A percentile compares a stretch with the other conserved stretches of the same genome.
Evolutionary conservation across 805 yeast genomes (phyloP).

Genomic region (Alloascoidea hylecoeti): DNA sequence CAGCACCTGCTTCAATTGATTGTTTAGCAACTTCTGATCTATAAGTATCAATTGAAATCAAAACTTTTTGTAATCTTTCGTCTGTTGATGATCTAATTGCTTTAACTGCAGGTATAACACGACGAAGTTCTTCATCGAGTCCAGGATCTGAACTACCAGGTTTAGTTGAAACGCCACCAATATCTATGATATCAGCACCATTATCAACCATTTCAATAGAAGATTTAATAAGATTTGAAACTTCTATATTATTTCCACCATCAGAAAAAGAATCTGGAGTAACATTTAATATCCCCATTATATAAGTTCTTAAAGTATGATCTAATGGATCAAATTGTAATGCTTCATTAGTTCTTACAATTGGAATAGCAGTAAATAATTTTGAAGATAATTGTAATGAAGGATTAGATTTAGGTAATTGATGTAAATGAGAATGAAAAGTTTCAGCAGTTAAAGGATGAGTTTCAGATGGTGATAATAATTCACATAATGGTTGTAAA

Average conservation of each 20-base stretch:
- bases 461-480: constrained; percentile 44
- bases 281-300: constrained; percentile 82
- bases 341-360: constrained; percentile 13
- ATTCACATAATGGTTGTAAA: constrained; percentile 74
- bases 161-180: constrained; percentile 91
- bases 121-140: constrained; percentile 46
- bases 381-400: constrained; percentile 11
- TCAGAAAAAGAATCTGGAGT: constrained; percentile 96
- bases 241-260: constrained; percentile 41
- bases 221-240: constrained; percentile 26
- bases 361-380: constrained; percentile 10
- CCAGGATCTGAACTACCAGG: constrained; percentile 63
- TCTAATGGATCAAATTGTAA: constrained; percentile 30
- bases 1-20: constrained; percentile 67
- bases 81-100: constrained; percentile 35
- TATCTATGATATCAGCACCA: constrained; percentile 71
- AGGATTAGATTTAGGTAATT: constrained; percentile 26
- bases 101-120: constrained; percentile 60
- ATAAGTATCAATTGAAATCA: constrained; percentile 83
- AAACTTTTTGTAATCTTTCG: constrained; percentile 21
- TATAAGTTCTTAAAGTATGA: constrained; percentile 33
- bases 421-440: constrained; percentile 47
- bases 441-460: constrained; percentile 90
- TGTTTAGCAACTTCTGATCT: constrained; percentile 59
- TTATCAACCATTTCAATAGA: constrained; percentile 34